phyloP scores from a whole-genome alignment of 2,329 filamentous ascomycete genomes.

The Lecanicillium sp. region DNA sequence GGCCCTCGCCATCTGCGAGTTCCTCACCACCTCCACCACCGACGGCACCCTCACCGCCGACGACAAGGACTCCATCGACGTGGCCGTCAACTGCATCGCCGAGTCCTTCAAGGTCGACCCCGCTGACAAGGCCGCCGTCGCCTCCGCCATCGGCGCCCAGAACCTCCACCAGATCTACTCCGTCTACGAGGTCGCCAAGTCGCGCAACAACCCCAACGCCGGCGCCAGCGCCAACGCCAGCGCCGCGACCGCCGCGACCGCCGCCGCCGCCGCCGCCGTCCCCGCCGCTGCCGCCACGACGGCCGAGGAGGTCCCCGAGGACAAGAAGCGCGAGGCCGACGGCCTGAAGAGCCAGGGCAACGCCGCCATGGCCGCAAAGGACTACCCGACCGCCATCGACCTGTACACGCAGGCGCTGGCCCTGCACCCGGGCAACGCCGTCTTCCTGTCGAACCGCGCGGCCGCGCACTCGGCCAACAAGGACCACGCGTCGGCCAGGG shows the following conservation, averaged over 20 bases:
- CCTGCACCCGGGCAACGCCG: conserved; percentile 77
- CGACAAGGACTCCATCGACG: conserved; percentile 88
- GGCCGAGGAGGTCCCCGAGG: conserved; percentile 38
- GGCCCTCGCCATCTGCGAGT: conserved; percentile 95
- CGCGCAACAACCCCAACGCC: conserved; percentile 33
- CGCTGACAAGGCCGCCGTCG: conserved; percentile 63
- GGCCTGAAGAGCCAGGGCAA: conserved; percentile 86
- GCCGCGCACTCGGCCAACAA: conserved; percentile 82
- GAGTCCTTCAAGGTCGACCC: conserved; percentile 94
- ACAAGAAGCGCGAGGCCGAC: conserved; percentile 75
- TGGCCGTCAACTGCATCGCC: conserved; percentile 88
- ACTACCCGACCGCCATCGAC: conserved; percentile 76
- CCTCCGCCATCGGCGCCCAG: conserved; percentile 76
- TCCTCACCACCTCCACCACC: conserved; percentile 73
- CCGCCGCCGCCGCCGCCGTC: conserved; percentile 35
- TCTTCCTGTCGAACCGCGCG: conserved; percentile 96
- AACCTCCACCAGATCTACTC: conserved; percentile 86
- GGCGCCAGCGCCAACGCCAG: conserved; percentile 35
- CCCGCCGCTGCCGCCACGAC: conserved; percentile 26
- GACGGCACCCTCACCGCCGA: conserved; percentile 86
- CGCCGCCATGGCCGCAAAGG: conserved; percentile 89
- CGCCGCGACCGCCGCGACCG: conserved; percentile 22
- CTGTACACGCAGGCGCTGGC: conserved; percentile 82
- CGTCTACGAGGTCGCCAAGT: conserved; percentile 92
- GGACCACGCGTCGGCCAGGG: conserved; percentile 76